Evolutionary conservation across 768 basidiomycete genomes (phyloP), one percentile per base, ranked within the genome.

Genomic region (Tricholoma hemisulphureum): DNA sequence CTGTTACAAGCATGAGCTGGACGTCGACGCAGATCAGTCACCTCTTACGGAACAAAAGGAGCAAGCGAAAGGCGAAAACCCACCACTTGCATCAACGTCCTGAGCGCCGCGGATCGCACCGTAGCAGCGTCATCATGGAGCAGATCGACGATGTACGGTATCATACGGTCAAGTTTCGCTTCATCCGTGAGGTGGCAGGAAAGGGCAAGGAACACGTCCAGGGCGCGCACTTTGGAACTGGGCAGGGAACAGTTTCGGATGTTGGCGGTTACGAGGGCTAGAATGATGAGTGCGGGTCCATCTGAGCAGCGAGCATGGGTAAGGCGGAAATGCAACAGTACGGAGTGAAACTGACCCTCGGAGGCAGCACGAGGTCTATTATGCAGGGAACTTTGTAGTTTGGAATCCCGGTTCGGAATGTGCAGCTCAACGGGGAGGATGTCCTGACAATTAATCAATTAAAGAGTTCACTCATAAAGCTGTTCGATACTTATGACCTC

Each of bases 101-200:
- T 78, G 53, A 95, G 63, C 1, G 91, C 88, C 0, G 87, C 86
- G 0, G 85, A 81, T n/a, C 96, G 84, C 2, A 99, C 95, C 7
- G 84, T 72, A 0, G 93, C 85, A 1, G 84, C 82, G 18, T 95
- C 95, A 65, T 99, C 95, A 58, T 89, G 86, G 18, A 97, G 71
- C 4, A 98, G 77, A 35, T 95, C 92, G 2, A 98, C 87, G 24
- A 95, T 83, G 63, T 95, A 98, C 0, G 97, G 97, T 2, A 96
- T 80, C 77, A 97, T 85, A 2, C 95, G 84, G 68, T 99, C 97
- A 52, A 98, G 75, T 69, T 95, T 95, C 3, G 95, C 93, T 71
- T 98, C 97, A 66, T 98, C 97, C 0, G 93, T 93, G 32, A 98
- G 77, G 63, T 90, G 89, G 10, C 83, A 81, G 7, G 84, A 81